These are phyloP conservation scores for Penicillium sp. DNA, from an alignment of 2,329 filamentous ascomycete species.

Conservation along the genomic window DNA sequence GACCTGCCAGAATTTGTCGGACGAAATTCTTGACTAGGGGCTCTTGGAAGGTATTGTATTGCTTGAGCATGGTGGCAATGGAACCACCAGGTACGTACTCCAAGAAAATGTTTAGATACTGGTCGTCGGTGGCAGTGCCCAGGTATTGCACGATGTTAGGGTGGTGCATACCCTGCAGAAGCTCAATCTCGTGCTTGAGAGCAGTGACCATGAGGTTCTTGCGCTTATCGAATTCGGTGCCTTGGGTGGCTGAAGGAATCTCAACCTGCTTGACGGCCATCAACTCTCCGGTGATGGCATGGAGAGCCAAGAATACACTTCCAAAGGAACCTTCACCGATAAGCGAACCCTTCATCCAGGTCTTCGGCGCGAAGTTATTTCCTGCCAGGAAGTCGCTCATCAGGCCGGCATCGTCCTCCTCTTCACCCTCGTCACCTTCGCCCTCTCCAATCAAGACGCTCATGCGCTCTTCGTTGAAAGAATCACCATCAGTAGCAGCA, in stretches of 20 bases:
- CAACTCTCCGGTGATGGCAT: conserved; percentile 94
- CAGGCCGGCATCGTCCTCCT: conserved; percentile 67
- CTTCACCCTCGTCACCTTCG: conserved; percentile 68
- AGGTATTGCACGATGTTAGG: conserved; percentile 98
- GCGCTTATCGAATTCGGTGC: conserved; percentile 77
- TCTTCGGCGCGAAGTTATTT: conserved; percentile 94
- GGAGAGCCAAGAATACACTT: conserved; percentile 90
- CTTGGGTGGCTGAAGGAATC: conserved; percentile 78
- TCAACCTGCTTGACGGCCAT: conserved; percentile 99
- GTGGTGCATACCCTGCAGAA: conserved; percentile 91
- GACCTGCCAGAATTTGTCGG: conserved; percentile 87
- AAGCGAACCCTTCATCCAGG: conserved; percentile 98
- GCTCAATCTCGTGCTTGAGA: conserved; percentile 91
- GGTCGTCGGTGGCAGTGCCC: conserved; percentile 87
- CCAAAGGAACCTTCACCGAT: conserved; percentile 98
- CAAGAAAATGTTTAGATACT: conserved; percentile 98
- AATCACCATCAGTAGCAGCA: conserved; percentile 66
- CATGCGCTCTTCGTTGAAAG: conserved; percentile 74
- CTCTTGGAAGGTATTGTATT: conserved; percentile 92
- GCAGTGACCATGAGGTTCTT: conserved; percentile 99
- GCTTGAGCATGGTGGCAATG: conserved; percentile 97
- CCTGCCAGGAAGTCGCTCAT: conserved; percentile 81
- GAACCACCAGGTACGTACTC: conserved; percentile 98
- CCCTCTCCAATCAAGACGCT: conserved; percentile 86
- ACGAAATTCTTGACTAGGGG: conserved; percentile 95